Percentiles rank a stretch among this genome's conserved stretches.
Evolutionary conservation across 768 basidiomycete genomes (phyloP).

Genomic region (Amanita fuliginea): DNA sequence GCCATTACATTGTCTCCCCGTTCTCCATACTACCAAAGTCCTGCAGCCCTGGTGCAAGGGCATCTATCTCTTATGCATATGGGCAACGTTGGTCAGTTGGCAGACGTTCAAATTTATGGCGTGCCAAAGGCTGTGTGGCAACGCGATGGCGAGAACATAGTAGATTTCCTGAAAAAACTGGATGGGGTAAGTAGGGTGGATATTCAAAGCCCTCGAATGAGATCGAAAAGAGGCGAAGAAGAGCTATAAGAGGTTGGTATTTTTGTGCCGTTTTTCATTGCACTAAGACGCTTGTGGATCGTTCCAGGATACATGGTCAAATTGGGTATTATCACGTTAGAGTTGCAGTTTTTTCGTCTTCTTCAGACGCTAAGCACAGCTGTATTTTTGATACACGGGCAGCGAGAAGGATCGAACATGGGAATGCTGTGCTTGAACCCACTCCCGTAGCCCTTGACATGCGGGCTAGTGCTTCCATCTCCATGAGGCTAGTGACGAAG

Average conservation of each 20-base stretch:
- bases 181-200: conserved; percentile 4
- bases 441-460: too few relatives aligned
- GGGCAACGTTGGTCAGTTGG: conserved; percentile 29
- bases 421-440: too few relatives aligned
- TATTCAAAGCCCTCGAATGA: conserved; percentile 1
- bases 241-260: conserved; percentile 3
- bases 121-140: conserved; percentile 29
- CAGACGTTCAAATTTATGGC: conserved; percentile 35
- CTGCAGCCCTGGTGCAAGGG: conserved; percentile 18
- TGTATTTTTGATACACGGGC: too few relatives aligned
- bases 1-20: conserved; percentile 27
- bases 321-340: not conserved
- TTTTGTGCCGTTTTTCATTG: not conserved
- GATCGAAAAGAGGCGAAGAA: conserved; percentile 3
- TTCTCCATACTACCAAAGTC: conserved; percentile 21
- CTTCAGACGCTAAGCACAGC: too few relatives aligned
- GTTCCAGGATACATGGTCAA: not conserved
- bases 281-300: too few relatives aligned
- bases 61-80: conserved; percentile 26
- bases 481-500: too few relatives aligned
- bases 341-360: too few relatives aligned
- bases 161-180: not conserved
- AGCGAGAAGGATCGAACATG: too few relatives aligned
- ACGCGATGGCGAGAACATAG: conserved; percentile 4
- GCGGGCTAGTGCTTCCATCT: too few relatives aligned